phyloP scores from a whole-genome alignment of 164 flowering plant species.

The Protea cynaroides region DNA sequence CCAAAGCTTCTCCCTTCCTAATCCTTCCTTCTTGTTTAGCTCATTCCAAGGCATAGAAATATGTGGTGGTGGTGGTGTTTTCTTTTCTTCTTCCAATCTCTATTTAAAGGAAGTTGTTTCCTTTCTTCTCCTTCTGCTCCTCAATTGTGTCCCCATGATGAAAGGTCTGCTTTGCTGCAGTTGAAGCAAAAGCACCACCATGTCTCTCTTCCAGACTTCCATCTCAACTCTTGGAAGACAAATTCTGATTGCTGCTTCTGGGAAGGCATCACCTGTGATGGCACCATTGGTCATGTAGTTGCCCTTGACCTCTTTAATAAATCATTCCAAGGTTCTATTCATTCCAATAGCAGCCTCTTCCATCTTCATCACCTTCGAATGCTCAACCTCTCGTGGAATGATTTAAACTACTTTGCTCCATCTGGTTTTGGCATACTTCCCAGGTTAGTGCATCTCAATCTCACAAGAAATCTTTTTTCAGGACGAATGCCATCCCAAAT shows the following conservation, averaged over 20 bases:
- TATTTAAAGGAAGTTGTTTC: no score
- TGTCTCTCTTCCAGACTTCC: not conserved
- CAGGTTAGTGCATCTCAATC: conserved; percentile 14
- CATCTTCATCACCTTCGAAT: conserved; percentile 7
- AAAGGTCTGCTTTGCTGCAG: not conserved
- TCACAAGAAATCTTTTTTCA: conserved; percentile 1
- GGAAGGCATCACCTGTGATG: conserved; percentile 16
- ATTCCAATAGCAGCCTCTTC: conserved; percentile 18
- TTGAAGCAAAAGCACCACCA: not conserved
- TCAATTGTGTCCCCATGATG: not conserved
- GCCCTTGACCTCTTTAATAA: conserved; percentile 10
- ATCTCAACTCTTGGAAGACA: not conserved
- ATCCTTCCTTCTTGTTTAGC: no score
- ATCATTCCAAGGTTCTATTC: conserved; percentile 5
- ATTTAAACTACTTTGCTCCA: conserved; percentile 7
- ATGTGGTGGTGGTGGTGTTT: no score
- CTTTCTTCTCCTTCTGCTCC: not conserved
- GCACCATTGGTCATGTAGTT: conserved; percentile 8
- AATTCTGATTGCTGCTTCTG: conserved; percentile 10
- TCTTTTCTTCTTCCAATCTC: no score
- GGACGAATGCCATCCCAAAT: conserved; percentile 18
- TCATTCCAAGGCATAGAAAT: no score
- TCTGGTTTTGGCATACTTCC: not conserved
- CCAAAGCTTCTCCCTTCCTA: no score
- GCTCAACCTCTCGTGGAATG: conserved; percentile 14